A percentile compares a stretch with the other conserved stretches of the same genome.
Conservation (phyloP, 2,329 filamentous ascomycete species). For the Pochonia chlamydosporia region DNA sequence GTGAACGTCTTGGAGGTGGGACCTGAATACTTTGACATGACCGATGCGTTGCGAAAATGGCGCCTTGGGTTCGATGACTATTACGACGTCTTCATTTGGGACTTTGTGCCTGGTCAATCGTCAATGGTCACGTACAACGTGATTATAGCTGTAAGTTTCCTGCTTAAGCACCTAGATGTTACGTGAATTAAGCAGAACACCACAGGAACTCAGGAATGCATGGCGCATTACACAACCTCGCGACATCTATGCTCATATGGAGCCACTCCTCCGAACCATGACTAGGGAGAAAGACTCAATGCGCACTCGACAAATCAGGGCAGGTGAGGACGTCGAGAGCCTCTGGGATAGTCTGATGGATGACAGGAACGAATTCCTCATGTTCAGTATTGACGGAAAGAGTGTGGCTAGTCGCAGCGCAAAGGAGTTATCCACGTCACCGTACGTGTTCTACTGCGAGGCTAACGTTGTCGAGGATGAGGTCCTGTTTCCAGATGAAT, state of each 20-base stretch:
- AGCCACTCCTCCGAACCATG: constrained; percentile 15
- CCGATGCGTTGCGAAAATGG: constrained; percentile 19
- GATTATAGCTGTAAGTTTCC: constrained; percentile 11
- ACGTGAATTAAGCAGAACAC: too few species aligned
- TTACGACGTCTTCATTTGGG: constrained; percentile 23
- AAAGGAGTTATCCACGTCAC: constrained; percentile 1
- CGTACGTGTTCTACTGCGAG: constrained; percentile 21
- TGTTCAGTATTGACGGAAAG: constrained; percentile 9
- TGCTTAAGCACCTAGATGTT: too few species aligned
- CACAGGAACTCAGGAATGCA: constrained; percentile 19
- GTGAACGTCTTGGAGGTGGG: constrained; percentile 16
- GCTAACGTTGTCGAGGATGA: constrained; percentile 17
- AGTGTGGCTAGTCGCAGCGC: constrained; percentile 5
- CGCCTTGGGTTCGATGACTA: constrained; percentile 21
- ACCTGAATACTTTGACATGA: constrained; percentile 18
- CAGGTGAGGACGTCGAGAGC: constrained; percentile 15
- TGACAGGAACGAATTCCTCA: constrained; percentile 11
- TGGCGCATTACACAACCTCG: constrained; percentile 17
- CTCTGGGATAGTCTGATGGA: constrained; percentile 19
- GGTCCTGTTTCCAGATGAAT: constrained; percentile 20
- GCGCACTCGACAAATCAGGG: constrained; percentile 17
- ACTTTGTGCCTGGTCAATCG: constrained; percentile 16
- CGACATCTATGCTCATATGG: constrained; percentile 18
- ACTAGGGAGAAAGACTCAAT: constrained; percentile 17
- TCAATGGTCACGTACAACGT: constrained; percentile 14